Evolutionary conservation across 2,329 filamentous ascomycete species (phyloP), one percentile per base, ranked within the genome.

Genomic region (Arthrobotrys sinensis): DNA sequence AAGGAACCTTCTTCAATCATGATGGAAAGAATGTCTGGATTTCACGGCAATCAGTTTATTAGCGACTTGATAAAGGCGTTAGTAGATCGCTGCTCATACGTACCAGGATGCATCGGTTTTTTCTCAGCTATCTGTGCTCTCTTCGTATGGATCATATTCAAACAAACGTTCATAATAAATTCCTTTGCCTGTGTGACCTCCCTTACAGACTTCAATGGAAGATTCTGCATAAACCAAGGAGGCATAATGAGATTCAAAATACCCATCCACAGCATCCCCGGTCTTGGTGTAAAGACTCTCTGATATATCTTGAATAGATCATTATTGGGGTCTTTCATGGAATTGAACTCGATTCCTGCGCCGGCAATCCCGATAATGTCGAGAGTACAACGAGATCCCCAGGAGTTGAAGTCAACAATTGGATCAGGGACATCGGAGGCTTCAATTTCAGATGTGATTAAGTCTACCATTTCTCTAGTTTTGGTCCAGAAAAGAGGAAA

Each of bases 401-500:
- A 94, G 50, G 85, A 83, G 55, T 87, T 85, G 1, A 91, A 86
- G 79, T 92, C 88, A 19, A 92, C 82, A 3, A 88, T 85, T 14
- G 84, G 85, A 0, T 84, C 80, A 81, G 84, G 67, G 80, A 82
- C 71, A 83, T 86, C 81, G 81, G 84, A 16, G 75, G 77, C 81
- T 75, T 84, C 83, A 21, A 87, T 82, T 28, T 87, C 84, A 7
- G 85, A 83, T 0, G 86, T 87, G 83, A 97, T 90, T 62, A 88
- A 87, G 19, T 88, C 84, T 4, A 90, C 89, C 81, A 91, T 88
- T 83, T 95, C 91, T 6, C 88, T 84, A 0, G 91, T 88, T 84
- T 96, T 97, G 19, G 85, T 82, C 93, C 93, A 97, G 84, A 97
- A 97, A 4, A 92, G 85, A 0, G 93, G 91, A 81, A 96, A 96